Evolutionary conservation across 345 rosid genomes (phyloP).

Genomic region (Barbarea vulgaris): DNA sequence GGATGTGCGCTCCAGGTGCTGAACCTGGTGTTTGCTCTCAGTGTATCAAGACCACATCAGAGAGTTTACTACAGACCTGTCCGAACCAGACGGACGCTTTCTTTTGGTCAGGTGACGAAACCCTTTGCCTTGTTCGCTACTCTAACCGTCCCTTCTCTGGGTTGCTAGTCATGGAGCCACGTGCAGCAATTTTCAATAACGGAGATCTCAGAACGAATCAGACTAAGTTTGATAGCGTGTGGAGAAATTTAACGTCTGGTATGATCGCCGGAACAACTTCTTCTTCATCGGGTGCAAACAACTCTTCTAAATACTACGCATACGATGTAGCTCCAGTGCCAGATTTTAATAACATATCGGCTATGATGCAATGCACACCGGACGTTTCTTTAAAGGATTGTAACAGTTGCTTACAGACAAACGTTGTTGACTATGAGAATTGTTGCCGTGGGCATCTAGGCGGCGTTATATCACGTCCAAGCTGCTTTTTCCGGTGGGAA

Average conservation of each 20-base stretch:
- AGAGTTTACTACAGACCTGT: conserved; percentile 24
- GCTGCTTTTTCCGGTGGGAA: conserved; percentile 36
- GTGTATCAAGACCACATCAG: conserved; percentile 34
- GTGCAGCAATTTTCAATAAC: not conserved
- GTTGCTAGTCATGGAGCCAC: not conserved
- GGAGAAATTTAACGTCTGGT: not conserved
- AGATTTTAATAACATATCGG: not conserved
- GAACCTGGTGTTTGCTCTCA: conserved; percentile 14
- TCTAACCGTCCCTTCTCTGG: conserved; percentile 35
- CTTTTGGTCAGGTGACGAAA: conserved; percentile 34
- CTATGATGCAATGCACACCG: conserved; percentile 33
- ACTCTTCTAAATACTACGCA: conserved; percentile 4
- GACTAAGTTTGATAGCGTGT: not conserved
- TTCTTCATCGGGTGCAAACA: not conserved
- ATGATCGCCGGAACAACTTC: not conserved
- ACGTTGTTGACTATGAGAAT: not conserved
- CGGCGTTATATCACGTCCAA: conserved; percentile 1
- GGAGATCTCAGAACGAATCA: not conserved
- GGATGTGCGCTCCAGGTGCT: not conserved
- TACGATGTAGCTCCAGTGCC: not conserved
- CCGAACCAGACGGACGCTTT: conserved; percentile 41
- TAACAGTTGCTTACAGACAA: not conserved
- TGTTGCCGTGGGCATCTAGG: conserved; percentile 7
- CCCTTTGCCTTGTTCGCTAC: conserved; percentile 19
- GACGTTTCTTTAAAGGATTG: conserved; percentile 26